phyloP scores from a whole-genome alignment of 768 basidiomycete species.

The Termitomyces sp. region DNA sequence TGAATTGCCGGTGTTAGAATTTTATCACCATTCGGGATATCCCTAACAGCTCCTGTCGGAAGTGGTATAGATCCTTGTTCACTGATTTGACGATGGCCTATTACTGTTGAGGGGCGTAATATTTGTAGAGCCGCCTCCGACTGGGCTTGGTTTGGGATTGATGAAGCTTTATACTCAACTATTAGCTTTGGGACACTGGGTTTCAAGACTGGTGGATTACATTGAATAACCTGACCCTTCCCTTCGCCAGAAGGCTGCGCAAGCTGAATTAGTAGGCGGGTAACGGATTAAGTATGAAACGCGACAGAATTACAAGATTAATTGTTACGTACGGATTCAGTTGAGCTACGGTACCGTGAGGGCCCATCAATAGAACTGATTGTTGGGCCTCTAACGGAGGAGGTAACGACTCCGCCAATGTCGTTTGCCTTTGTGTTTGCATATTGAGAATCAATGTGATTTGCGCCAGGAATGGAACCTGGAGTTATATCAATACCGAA shows the following conservation, averaged over 20 bases:
- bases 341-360: neutral
- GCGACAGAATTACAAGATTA: neutral
- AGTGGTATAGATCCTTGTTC: slow-evolving; percentile 1
- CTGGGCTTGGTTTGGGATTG: neutral
- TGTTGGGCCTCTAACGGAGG: neutral
- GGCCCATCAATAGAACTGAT: neutral
- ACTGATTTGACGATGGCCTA: slow-evolving; percentile 17
- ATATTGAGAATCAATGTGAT: neutral
- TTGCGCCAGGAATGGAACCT: neutral
- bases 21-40: slow-evolving; percentile 3
- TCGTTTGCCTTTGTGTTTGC: neutral
- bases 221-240: slow-evolving; percentile 1
- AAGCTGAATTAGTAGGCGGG: neutral
- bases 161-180: slow-evolving; percentile 10
- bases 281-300: neutral
- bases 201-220: neutral
- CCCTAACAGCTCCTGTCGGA: neutral
- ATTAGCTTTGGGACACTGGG: slow-evolving; percentile 8
- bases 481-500: neutral
- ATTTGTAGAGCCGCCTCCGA: slow-evolving; percentile 1
- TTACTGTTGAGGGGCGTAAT: slow-evolving; percentile 17
- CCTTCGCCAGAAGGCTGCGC: neutral
- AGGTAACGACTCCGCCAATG: neutral
- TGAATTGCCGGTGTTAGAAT: slow-evolving; percentile 3
- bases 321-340: neutral